Base-by-base conservation (phyloP, 441 rosid genomes). In the Pelargonium australe region DNA sequence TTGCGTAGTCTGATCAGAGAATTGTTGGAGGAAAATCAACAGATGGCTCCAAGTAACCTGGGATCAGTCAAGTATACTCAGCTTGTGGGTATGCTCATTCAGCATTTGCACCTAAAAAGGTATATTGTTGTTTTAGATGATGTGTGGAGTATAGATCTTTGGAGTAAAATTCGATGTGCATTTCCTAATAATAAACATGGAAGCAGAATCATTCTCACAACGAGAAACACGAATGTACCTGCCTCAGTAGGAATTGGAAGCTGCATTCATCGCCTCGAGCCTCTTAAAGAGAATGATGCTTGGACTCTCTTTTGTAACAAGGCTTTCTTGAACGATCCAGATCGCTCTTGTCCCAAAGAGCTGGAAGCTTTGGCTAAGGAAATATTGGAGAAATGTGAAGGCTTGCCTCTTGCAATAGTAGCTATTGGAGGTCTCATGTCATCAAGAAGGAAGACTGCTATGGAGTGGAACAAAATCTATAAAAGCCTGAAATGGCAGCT, bases 71-170 rank as follows among this genome's bases (percentile, higher is more conserved):
- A 19, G 28, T 58, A 58, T 10, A 58, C 31, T 8, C 63, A 58
- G 28, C 63, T 58, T 58, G 25, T 58, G 31, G 63, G 63, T 7
- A 58, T 58, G 31, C 28, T 58, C 28, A 58, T 58, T 16, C 23
- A 58, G 28, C 17, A 17, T 16, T 19, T 58, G 63, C 63, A 58
- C 31, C 63, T 14, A 20, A 71, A 67, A 61, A 62, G 65, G 20
- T 75, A 70, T 14, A 0, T 75, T 34, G 51, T 75, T 23, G 71
- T 75, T 10, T 66, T 75, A 3, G 78, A 70, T 31, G 78, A 70
- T 64, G 68, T 75, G 2, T 75, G 78, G 74, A 70, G 37, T 7
- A 58, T 37, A 66, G 71, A 70, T 4, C 60, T 75, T 31, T 75
- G 74, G 74, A 16, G 19, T 4, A 45, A 65, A 5, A 57, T 70